Percentiles rank a stretch among this genome's conserved stretches.
phyloP scores from a whole-genome alignment of 2,329 filamentous ascomycete genomes.

The Didymella arachidicola region DNA sequence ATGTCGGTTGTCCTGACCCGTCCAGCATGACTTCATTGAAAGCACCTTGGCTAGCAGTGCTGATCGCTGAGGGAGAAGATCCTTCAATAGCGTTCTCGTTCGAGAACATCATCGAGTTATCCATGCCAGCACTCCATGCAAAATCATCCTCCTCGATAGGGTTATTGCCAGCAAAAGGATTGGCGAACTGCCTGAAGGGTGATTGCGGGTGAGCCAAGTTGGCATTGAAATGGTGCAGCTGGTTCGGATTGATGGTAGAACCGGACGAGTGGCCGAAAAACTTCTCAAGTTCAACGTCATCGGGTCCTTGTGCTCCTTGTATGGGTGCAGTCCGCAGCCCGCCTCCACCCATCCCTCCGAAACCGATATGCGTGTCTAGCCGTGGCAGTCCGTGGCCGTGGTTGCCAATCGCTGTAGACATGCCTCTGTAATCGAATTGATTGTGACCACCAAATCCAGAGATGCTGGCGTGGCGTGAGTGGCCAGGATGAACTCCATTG shows the following conservation, averaged over 20 bases:
- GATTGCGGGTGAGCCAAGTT: slow-evolving; percentile 70
- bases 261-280: slow-evolving; percentile 68
- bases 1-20: slow-evolving; percentile 60
- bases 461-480: slow-evolving; percentile 78
- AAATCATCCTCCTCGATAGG: slow-evolving; percentile 78
- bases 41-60: slow-evolving; percentile 89
- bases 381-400: slow-evolving; percentile 78
- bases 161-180: slow-evolving; percentile 65
- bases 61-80: slow-evolving; percentile 95
- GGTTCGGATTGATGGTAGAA: slow-evolving; percentile 69
- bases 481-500: slow-evolving; percentile 58
- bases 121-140: slow-evolving; percentile 85
- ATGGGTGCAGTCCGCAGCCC: slow-evolving; percentile 78
- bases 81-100: slow-evolving; percentile 87
- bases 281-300: slow-evolving; percentile 72
- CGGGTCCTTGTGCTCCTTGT: slow-evolving; percentile 62
- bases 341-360: slow-evolving; percentile 70
- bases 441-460: slow-evolving; percentile 66
- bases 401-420: slow-evolving; percentile 72
- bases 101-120: slow-evolving; percentile 66
- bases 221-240: slow-evolving; percentile 87
- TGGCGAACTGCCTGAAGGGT: slow-evolving; percentile 49
- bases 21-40: slow-evolving; percentile 93
- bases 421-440: slow-evolving; percentile 72
- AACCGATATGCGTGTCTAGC: slow-evolving; percentile 78